Base-by-base conservation (phyloP, 352 stramenopile genomes). In the Globisporangium alternatum region DNA sequence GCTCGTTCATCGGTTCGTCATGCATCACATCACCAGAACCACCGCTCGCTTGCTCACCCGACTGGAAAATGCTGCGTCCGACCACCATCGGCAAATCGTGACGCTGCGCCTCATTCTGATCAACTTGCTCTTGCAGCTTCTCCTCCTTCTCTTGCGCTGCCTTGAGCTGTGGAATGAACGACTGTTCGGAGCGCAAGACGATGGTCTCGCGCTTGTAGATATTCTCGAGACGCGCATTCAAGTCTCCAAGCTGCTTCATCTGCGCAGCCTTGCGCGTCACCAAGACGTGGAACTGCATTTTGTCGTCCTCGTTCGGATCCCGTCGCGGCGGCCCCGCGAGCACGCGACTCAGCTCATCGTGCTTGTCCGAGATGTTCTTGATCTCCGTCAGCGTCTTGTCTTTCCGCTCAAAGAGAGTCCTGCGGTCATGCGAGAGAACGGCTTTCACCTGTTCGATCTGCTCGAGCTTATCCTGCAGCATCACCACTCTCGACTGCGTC, bases 291-390 rank as follows among this genome's bases (percentile, higher is more conserved):
- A 91, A 83, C 28, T 87, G 76, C 28, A 71, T 63, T 12, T 90
- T 90, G 48, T 93, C 75, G 17, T 64, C 45, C 41, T 92, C 83
- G 0, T 64, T 80, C 4, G 85, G 77, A 21, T 93, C 83, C 41
- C 85, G 72, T 25, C 85, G 74, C 3, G 85, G 81, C 0, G 85
- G 85, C 5, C 85, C 85, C 10, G 80, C 81, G 0, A 93, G 69
- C 2, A 56, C 7, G 5, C 67, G 64, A 9, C 74, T 75, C 2
- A 91, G 56, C 0, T 88, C 78, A 7, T 86, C 70, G 45, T 90
- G 72, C 28, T 91, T 75, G 0, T 25, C 35, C 13, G 68, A 66
- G 0, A 91, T 65, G 51, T 89, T 72, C 33, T 69, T 80, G 31
- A 93, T 78, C 28, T 86, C 74, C 21, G 72, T 65, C 1, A 90